phyloP scores from a whole-genome alignment of 2,329 filamentous ascomycete species.

The Catunica adiposa region DNA sequence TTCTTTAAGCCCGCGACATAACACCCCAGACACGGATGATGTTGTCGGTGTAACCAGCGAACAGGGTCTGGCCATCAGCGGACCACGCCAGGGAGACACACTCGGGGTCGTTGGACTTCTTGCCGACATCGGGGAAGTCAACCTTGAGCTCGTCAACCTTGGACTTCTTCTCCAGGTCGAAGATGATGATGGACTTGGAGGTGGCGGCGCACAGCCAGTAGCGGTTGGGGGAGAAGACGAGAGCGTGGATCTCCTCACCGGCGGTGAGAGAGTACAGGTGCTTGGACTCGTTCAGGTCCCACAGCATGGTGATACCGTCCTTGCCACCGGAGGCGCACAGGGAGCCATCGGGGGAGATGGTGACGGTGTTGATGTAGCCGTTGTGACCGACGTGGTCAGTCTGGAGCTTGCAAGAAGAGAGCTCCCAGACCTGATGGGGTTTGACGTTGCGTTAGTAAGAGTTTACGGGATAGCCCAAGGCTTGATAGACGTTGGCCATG shows the following conservation, averaged over 20 bases:
- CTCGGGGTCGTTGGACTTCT: constrained; percentile 98
- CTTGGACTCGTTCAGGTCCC: constrained; percentile 99
- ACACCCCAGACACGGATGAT: constrained; percentile 96
- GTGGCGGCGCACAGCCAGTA: constrained; percentile 99
- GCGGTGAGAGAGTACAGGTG: constrained; percentile 98
- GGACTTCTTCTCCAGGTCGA: constrained; percentile 99
- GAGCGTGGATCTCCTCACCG: constrained; percentile 99
- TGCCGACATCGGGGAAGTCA: constrained; percentile 80
- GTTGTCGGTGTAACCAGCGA: constrained; percentile 99
- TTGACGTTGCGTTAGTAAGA: constrained; percentile 5
- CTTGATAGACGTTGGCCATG: too few relatives aligned
- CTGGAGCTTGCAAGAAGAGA: constrained; percentile 97
- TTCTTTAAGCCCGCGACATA: constrained; percentile 71
- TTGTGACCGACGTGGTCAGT: constrained; percentile 99
- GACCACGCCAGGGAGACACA: constrained; percentile 95
- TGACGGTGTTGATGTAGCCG: constrained; percentile 99
- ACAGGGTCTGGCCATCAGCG: constrained; percentile 96
- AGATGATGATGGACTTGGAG: constrained; percentile 97
- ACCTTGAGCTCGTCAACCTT: constrained; percentile 99
- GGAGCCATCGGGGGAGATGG: constrained; percentile 97
- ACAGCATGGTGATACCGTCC: constrained; percentile 99
- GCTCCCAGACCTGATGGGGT: constrained; percentile 76
- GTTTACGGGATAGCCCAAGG: neutral
- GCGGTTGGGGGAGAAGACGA: constrained; percentile 99
- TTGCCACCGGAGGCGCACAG: constrained; percentile 98